Evolutionary conservation across 1,284 basidiomycete genomes (phyloP).

Genomic region (Exsudoporus floridanus): DNA sequence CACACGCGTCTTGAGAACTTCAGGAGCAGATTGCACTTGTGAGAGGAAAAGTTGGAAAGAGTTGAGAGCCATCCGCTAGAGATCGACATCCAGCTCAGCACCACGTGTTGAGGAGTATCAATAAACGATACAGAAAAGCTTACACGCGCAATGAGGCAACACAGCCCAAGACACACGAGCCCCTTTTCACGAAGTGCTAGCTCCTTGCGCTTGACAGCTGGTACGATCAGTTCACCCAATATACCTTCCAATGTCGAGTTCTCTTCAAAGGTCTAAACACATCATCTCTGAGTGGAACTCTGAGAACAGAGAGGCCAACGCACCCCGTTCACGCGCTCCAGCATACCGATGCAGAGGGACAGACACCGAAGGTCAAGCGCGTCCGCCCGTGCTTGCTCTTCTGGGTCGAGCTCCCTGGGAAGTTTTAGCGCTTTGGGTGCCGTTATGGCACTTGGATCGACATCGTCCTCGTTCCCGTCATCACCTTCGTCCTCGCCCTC

Average conservation of each 20-base stretch:
- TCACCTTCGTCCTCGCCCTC: neutral
- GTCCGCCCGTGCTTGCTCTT: slow-evolving; percentile 61
- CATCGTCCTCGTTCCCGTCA: slow-evolving; percentile 27
- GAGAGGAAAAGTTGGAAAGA: slow-evolving; percentile 91
- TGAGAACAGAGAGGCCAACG: slow-evolving; percentile 28
- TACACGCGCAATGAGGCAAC: slow-evolving; percentile 85
- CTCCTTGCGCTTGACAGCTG: slow-evolving; percentile 87
- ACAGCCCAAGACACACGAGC: slow-evolving; percentile 82
- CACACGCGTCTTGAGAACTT: slow-evolving; percentile 77
- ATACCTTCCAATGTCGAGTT: slow-evolving; percentile 93
- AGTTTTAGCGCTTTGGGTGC: slow-evolving; percentile 17
- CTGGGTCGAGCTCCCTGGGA: slow-evolving; percentile 52
- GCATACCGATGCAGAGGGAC: slow-evolving; percentile 86
- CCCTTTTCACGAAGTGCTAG: slow-evolving; percentile 83
- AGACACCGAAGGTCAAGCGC: slow-evolving; percentile 81
- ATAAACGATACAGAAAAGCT: slow-evolving; percentile 4
- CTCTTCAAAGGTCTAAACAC: slow-evolving; percentile 78
- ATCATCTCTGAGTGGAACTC: neutral
- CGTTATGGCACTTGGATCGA: slow-evolving; percentile 1
- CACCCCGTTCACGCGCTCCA: slow-evolving; percentile 90
- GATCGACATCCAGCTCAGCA: neutral
- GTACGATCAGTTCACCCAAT: slow-evolving; percentile 86
- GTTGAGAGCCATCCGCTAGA: slow-evolving; percentile 82
- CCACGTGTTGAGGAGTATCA: neutral
- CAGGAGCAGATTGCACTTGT: slow-evolving; percentile 79